Evolutionary conservation across 345 rosid species (phyloP).

Genomic region (Corchorus capsularis): DNA sequence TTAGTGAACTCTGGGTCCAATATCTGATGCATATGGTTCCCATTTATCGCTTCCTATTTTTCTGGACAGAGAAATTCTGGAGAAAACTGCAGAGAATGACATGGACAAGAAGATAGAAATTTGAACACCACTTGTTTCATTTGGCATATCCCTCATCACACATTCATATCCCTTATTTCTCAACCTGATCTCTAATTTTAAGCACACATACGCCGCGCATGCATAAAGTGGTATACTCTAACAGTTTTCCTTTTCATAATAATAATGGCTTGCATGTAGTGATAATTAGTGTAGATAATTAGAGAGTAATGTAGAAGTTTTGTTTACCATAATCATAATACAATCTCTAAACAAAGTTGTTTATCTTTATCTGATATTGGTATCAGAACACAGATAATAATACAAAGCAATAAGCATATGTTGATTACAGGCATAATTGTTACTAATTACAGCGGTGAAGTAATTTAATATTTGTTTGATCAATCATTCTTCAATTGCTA

Average conservation of each 20-base stretch:
- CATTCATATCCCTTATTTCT: background rate
- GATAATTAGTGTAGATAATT: background rate
- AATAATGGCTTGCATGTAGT: background rate
- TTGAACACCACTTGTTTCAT: background rate
- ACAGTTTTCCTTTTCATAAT: background rate
- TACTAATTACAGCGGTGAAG: background rate
- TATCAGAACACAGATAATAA: background rate
- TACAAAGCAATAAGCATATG: background rate
- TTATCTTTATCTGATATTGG: too few species aligned
- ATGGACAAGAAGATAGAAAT: background rate
- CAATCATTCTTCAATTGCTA: background rate
- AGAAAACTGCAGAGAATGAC: too few species aligned
- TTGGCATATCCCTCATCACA: background rate
- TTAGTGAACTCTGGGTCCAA: background rate
- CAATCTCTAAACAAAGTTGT: background rate
- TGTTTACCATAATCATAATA: background rate
- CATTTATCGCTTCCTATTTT: background rate
- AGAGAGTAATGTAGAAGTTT: conserved; percentile 3
- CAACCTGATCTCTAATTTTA: background rate
- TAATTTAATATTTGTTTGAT: background rate
- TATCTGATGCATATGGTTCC: background rate
- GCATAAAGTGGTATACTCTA: background rate
- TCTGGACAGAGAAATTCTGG: background rate
- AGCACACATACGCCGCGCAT: too few species aligned
- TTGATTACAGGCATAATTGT: conserved; percentile 4